Percentiles rank a stretch among this genome's conserved stretches.
Conservation (phyloP, 2,329 filamentous ascomycete genomes). For the Fusarium robinianum region DNA sequence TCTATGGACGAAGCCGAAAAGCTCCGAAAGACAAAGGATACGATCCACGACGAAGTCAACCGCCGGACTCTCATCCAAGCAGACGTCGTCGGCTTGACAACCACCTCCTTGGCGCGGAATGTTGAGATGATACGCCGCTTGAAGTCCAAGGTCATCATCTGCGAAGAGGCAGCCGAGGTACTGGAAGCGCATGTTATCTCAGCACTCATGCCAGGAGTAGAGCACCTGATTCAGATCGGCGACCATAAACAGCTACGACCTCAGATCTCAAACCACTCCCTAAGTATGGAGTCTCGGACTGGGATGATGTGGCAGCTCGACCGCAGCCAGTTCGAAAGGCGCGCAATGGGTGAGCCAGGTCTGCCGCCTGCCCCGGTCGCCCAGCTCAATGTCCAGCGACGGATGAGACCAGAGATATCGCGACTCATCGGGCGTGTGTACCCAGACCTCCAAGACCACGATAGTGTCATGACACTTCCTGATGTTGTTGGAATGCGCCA, state of each 20-base stretch:
- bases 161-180: constrained; percentile 69
- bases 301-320: constrained; percentile 46
- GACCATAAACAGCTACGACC: constrained; percentile 66
- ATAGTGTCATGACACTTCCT: constrained; percentile 45
- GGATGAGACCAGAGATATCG: constrained; percentile 69
- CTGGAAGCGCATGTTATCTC: constrained; percentile 64
- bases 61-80: constrained; percentile 42
- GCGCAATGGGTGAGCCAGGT: constrained; percentile 38
- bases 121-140: constrained; percentile 52
- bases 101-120: constrained; percentile 58
- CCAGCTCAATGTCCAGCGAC: constrained; percentile 60
- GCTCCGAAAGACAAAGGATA: neutral
- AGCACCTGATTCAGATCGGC: constrained; percentile 66
- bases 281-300: constrained; percentile 39
- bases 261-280: constrained; percentile 56
- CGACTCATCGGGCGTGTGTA: constrained; percentile 64
- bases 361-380: constrained; percentile 37
- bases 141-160: constrained; percentile 58
- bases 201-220: constrained; percentile 57
- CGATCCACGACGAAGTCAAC: constrained; percentile 39
- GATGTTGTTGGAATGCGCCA: constrained; percentile 57
- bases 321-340: constrained; percentile 19
- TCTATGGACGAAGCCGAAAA: constrained; percentile 2
- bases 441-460: constrained; percentile 56
- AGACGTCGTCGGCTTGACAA: constrained; percentile 61